Percentiles rank a stretch among this genome's conserved stretches.
Conservation (phyloP, 768 basidiomycete species). For the Dentipellis fragilis region DNA sequence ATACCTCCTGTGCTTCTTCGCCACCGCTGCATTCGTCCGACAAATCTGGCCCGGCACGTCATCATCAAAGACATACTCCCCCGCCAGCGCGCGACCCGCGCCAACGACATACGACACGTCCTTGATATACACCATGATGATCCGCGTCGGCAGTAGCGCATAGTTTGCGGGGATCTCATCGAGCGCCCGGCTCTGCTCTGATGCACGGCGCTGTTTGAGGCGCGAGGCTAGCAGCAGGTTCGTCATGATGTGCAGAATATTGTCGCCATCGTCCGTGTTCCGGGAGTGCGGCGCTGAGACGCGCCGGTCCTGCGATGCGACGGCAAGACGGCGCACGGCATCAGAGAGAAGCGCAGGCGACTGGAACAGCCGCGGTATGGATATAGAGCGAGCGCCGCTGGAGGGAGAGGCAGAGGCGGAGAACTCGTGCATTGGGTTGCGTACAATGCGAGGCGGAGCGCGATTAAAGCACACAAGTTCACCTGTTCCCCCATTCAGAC, state of each 20-base stretch:
- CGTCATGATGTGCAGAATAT: slow-evolving; percentile 69
- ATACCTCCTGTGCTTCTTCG: slow-evolving; percentile 3
- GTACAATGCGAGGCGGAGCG: slow-evolving; percentile 60
- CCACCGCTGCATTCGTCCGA: slow-evolving; percentile 9
- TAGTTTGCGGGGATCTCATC: slow-evolving; percentile 53
- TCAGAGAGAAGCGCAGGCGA: slow-evolving; percentile 66
- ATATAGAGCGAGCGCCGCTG: slow-evolving; percentile 12
- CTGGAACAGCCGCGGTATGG: slow-evolving; percentile 32
- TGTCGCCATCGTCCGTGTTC: slow-evolving; percentile 39
- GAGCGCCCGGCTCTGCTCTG: slow-evolving; percentile 29
- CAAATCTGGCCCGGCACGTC: slow-evolving; percentile 6
- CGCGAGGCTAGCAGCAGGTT: slow-evolving; percentile 58
- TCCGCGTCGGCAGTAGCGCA: slow-evolving; percentile 29
- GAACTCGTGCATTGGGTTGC: slow-evolving; percentile 40
- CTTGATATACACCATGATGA: slow-evolving; percentile 18
- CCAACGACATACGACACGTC: slow-evolving; percentile 9
- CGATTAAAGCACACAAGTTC: slow-evolving; percentile 84
- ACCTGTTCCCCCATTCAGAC: slow-evolving; percentile 37
- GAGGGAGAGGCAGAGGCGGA: slow-evolving; percentile 32
- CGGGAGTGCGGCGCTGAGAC: slow-evolving; percentile 29
- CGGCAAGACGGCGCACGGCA: slow-evolving; percentile 53
- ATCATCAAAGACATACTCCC: slow-evolving; percentile 9
- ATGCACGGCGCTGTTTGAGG: slow-evolving; percentile 35
- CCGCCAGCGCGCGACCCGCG: slow-evolving; percentile 10
- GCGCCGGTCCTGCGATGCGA: slow-evolving; percentile 49